Evolutionary conservation across 768 basidiomycete genomes (phyloP).

Genomic region (Sarcomyxa edulis): DNA sequence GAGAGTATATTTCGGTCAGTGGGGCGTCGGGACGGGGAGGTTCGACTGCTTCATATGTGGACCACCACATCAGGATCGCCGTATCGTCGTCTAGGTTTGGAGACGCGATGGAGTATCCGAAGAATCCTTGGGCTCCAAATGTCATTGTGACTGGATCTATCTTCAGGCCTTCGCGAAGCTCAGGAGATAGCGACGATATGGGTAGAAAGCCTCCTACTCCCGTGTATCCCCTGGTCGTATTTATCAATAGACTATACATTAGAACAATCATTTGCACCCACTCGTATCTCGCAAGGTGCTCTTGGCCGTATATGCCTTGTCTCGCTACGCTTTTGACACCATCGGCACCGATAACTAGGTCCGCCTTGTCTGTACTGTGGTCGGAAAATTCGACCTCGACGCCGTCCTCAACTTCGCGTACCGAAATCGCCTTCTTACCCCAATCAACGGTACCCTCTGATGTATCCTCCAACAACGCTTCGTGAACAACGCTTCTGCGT

Average conservation of each 20-base stretch:
- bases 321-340: slow-evolving; percentile 31
- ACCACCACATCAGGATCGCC: slow-evolving; percentile 36
- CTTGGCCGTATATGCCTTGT: slow-evolving; percentile 22
- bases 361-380: slow-evolving; percentile 25
- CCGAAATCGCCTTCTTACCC: slow-evolving; percentile 21
- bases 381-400: slow-evolving; percentile 22
- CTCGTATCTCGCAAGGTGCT: slow-evolving; percentile 22
- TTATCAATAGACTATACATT: neutral
- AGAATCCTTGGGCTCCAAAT: slow-evolving; percentile 32
- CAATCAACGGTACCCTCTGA: slow-evolving; percentile 23
- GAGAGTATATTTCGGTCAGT: slow-evolving; percentile 16
- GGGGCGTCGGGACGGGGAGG: slow-evolving; percentile 20
- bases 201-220: slow-evolving; percentile 35
- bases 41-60: slow-evolving; percentile 27
- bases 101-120: slow-evolving; percentile 22
- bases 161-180: slow-evolving; percentile 20
- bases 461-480: slow-evolving; percentile 25
- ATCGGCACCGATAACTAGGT: slow-evolving; percentile 36
- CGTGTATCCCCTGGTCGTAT: slow-evolving; percentile 21
- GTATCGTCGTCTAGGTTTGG: slow-evolving; percentile 1
- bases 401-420: slow-evolving; percentile 20
- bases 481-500: slow-evolving; percentile 26
- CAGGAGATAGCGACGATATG: slow-evolving; percentile 18
- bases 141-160: slow-evolving; percentile 29
- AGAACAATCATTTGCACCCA: slow-evolving; percentile 10